Evolutionary conservation across 805 yeast species (phyloP).

Genomic region (Yarrowia divulgata): DNA sequence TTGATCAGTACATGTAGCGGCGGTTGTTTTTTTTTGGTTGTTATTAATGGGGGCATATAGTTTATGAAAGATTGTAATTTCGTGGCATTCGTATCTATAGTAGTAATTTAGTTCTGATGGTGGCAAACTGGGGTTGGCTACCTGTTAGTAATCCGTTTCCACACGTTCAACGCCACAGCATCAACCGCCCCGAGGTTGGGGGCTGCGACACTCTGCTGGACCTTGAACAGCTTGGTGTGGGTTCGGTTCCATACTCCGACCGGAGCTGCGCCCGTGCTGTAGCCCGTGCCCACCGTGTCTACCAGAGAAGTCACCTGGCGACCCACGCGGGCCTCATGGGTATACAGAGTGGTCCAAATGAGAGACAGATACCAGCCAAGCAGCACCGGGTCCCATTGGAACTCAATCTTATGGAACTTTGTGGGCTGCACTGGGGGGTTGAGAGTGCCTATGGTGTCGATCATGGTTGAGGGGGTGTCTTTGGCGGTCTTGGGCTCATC

Average conservation of each 20-base stretch:
- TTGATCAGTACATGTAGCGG: slow-evolving; percentile 37
- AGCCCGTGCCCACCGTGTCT: slow-evolving; percentile 18
- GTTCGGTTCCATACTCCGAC: slow-evolving; percentile 35
- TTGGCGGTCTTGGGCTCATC: neutral
- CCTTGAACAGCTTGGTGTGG: slow-evolving; percentile 32
- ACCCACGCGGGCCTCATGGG: slow-evolving; percentile 34
- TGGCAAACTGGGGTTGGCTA: neutral
- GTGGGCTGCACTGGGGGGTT: slow-evolving; percentile 12
- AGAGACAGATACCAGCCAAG: slow-evolving; percentile 36
- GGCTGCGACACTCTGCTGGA: slow-evolving; percentile 24
- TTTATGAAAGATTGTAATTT: neutral
- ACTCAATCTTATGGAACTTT: slow-evolving; percentile 29
- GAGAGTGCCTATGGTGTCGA: slow-evolving; percentile 20
- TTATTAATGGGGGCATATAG: slow-evolving; percentile 4
- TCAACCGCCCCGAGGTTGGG: slow-evolving; percentile 31
- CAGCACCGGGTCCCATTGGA: slow-evolving; percentile 29
- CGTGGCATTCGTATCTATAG: too few relatives aligned
- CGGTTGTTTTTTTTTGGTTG: neutral
- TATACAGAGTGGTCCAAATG: slow-evolving; percentile 18
- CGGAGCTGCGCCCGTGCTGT: slow-evolving; percentile 12
- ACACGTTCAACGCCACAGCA: slow-evolving; percentile 35
- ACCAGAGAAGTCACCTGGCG: slow-evolving; percentile 32
- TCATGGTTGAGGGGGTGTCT: slow-evolving; percentile 12
- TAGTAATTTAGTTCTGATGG: too few relatives aligned
- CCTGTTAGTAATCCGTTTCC: slow-evolving; percentile 35